These are phyloP conservation scores for Plasmopara viticola DNA, from an alignment of 352 stramenopile genomes.

Conservation along the genomic window DNA sequence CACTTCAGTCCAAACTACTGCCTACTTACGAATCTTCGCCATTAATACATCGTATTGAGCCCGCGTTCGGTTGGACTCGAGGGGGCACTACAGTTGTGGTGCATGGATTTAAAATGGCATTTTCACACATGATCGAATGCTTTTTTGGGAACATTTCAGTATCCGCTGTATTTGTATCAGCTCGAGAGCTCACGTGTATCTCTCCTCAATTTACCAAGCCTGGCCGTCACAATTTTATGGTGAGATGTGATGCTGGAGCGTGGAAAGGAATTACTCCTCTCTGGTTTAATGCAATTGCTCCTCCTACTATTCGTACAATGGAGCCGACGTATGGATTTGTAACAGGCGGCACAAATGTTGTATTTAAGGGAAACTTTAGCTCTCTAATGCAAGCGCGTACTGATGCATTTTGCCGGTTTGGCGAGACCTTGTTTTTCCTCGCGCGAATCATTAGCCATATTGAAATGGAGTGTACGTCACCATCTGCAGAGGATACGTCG, in stretches of 20 bases:
- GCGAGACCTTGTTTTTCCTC: constrained; percentile 4
- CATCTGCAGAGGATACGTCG: constrained; percentile 5
- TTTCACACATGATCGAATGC: constrained; percentile 21
- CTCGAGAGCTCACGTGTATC: constrained; percentile 21
- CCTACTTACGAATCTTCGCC: constrained; percentile 4
- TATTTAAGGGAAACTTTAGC: constrained; percentile 22
- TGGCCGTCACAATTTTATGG: constrained; percentile 9
- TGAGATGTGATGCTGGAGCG: constrained; percentile 9
- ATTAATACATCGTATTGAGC: constrained; percentile 19
- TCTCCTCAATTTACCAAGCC: constrained; percentile 15
- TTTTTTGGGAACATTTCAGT: constrained; percentile 27
- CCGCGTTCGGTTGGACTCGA: constrained; percentile 29
- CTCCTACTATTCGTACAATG: constrained; percentile 13
- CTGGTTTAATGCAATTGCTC: constrained; percentile 20
- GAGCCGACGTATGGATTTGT: constrained; percentile 19
- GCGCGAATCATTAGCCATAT: constrained; percentile 4
- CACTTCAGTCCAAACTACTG: background rate
- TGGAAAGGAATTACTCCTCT: constrained; percentile 14
- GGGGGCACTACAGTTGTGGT: constrained; percentile 27
- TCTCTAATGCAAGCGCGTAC: background rate
- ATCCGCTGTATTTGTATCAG: constrained; percentile 22
- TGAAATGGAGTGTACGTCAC: constrained; percentile 23
- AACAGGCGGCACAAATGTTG: constrained; percentile 25
- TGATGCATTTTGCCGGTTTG: constrained; percentile 33
- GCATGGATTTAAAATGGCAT: constrained; percentile 21